Conservation (phyloP, 1,284 basidiomycete genomes). For the Anthracocystis panici-leucophaei region DNA sequence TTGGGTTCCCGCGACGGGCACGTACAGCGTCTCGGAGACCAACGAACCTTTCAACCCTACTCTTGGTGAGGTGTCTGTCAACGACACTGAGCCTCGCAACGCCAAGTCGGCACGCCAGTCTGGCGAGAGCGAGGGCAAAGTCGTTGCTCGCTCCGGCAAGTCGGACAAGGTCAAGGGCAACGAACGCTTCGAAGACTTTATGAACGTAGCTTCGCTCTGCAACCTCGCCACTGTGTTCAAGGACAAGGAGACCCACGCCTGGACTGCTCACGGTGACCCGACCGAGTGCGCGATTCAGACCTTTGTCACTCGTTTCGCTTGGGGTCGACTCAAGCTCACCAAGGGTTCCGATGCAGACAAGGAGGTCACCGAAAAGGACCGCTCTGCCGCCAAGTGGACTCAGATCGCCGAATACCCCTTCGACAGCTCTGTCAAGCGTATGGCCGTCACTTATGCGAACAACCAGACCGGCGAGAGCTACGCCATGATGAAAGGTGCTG, state of each 20-base stretch:
- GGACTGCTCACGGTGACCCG: conserved; percentile 79
- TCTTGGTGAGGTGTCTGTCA: conserved; percentile 70
- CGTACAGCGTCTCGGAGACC: conserved; percentile 62
- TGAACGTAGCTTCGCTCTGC: conserved; percentile 68
- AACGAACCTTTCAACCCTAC: conserved; percentile 68
- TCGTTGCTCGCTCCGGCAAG: conserved; percentile 58
- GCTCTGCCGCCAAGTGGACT: conserved; percentile 51
- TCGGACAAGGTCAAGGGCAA: conserved; percentile 55
- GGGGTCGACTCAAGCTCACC: conserved; percentile 55
- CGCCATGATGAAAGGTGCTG: conserved; percentile 69
- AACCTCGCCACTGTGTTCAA: conserved; percentile 68
- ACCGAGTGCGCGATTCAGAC: conserved; percentile 77
- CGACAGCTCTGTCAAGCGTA: conserved; percentile 67
- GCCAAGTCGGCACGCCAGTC: conserved; percentile 8
- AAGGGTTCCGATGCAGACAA: conserved; percentile 51
- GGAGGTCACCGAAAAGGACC: conserved; percentile 47
- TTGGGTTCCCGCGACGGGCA: conserved; percentile 65
- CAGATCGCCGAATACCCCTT: conserved; percentile 72
- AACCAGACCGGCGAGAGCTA: conserved; percentile 51
- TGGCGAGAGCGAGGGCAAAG: conserved; percentile 70
- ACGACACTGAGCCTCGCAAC: conserved; percentile 59
- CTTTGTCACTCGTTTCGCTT: conserved; percentile 73
- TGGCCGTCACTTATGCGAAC: conserved; percentile 71
- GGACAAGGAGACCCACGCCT: conserved; percentile 69
- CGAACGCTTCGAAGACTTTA: conserved; percentile 54